These are phyloP conservation scores for Diaporthe nobilis DNA, from an alignment of 2,329 filamentous ascomycete species.

Conservation along the genomic window DNA sequence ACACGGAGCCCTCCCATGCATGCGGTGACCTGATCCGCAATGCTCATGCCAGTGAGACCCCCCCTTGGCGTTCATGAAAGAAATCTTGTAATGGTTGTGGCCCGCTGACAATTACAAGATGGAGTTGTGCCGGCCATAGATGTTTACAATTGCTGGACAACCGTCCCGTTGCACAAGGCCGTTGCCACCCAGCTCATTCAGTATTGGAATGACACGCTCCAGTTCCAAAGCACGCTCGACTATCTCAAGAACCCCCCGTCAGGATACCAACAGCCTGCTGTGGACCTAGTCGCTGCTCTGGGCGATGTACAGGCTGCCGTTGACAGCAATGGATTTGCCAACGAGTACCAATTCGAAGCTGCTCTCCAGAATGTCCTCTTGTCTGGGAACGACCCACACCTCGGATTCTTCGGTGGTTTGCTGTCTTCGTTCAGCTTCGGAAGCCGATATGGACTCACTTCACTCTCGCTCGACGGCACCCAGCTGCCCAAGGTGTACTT, in stretches of 20 bases:
- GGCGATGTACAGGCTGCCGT: slow-evolving; percentile 50
- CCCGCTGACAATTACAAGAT: background rate
- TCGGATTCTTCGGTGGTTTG: slow-evolving; percentile 49
- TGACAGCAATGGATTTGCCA: slow-evolving; percentile 49
- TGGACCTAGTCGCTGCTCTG: slow-evolving; percentile 52
- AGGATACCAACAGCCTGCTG: slow-evolving; percentile 48
- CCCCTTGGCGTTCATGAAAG: no score
- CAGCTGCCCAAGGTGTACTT: slow-evolving; percentile 53
- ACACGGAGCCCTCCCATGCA: background rate
- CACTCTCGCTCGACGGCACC: slow-evolving; percentile 51
- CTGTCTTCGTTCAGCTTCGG: slow-evolving; percentile 50
- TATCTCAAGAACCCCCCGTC: slow-evolving; percentile 51
- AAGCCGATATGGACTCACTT: slow-evolving; percentile 48
- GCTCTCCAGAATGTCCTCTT: slow-evolving; percentile 52
- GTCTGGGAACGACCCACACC: slow-evolving; percentile 53
- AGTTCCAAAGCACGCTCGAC: slow-evolving; percentile 40
- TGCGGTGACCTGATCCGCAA: background rate
- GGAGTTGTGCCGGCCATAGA: background rate
- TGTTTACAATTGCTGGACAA: slow-evolving; percentile 56
- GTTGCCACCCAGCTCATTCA: slow-evolving; percentile 58
- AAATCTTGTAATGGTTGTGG: no score
- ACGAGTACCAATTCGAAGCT: slow-evolving; percentile 55
- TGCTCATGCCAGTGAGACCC: background rate
- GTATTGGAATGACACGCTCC: slow-evolving; percentile 60
- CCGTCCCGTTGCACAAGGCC: slow-evolving; percentile 60